phyloP scores from a whole-genome alignment of 2,329 filamentous ascomycete species.

The Xylariaceae sp. region DNA sequence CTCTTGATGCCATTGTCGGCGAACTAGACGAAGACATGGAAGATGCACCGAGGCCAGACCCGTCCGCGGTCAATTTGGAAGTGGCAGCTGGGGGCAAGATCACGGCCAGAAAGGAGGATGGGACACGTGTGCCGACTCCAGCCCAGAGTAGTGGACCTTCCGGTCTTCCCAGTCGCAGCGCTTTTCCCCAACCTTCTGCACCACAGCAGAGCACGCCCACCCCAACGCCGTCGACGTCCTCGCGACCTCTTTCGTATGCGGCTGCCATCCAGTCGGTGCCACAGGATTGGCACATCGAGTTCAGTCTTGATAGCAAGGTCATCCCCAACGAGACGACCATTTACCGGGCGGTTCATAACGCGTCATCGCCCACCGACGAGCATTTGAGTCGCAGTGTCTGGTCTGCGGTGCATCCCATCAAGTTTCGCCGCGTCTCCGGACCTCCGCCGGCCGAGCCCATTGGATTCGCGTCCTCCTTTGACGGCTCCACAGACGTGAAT shows the following conservation, averaged over 20 bases:
- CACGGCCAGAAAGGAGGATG: conserved; percentile 86
- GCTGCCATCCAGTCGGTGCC: conserved; percentile 73
- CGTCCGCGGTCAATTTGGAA: conserved; percentile 86
- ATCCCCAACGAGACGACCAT: conserved; percentile 91
- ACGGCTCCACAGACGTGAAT: conserved; percentile 42
- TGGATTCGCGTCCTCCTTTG: conserved; percentile 49
- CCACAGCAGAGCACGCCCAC: conserved; percentile 32
- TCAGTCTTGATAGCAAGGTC: conserved; percentile 75
- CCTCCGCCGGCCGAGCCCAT: conserved; percentile 69
- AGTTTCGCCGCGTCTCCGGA: conserved; percentile 78
- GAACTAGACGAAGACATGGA: conserved; percentile 82
- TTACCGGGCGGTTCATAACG: conserved; percentile 82
- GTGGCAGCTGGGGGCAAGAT: conserved; percentile 80
- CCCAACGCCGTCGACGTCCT: conserved; percentile 44
- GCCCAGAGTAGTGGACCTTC: conserved; percentile 44
- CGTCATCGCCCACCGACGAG: conserved; percentile 47
- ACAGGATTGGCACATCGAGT: conserved; percentile 97
- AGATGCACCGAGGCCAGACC: conserved; percentile 63
- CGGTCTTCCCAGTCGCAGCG: conserved; percentile 30
- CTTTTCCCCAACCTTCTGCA: conserved; percentile 30
- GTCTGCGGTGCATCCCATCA: conserved; percentile 85
- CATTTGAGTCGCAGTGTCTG: conserved; percentile 70
- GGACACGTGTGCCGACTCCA: conserved; percentile 77
- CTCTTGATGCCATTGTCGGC: conserved; percentile 81
- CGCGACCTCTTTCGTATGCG: conserved; percentile 71